Percentiles rank a stretch among this genome's conserved stretches.
Conservation (phyloP, 129 eudicot genomes). For the Helianthus tuberosus region DNA sequence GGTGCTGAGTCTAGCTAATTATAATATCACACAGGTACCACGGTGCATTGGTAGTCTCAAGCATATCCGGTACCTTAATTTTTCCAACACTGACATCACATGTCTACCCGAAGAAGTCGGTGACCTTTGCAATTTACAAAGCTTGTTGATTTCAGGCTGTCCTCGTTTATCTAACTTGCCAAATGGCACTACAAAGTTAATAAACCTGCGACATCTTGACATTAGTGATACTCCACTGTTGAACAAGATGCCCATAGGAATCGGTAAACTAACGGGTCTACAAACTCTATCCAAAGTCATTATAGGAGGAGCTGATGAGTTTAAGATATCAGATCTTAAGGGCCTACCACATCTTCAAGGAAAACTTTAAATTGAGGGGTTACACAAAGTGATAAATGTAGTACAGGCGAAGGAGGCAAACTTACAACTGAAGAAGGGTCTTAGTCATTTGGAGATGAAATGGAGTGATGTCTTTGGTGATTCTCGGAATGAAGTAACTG, state of each 20-base stretch:
- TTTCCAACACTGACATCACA: not conserved
- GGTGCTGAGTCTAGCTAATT: not conserved
- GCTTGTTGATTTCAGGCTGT: not conserved
- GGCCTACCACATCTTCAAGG: not conserved
- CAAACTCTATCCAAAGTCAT: slow-evolving; percentile 3
- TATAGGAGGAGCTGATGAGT: not conserved
- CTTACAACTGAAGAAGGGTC: not conserved
- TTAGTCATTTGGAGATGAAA: not conserved
- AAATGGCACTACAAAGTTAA: not conserved
- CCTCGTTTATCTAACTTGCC: not conserved
- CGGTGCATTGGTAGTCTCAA: not conserved
- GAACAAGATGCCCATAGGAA: not conserved
- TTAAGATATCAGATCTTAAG: not conserved
- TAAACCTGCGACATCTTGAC: slow-evolving; percentile 2
- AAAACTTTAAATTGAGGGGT: not conserved
- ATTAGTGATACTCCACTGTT: not conserved
- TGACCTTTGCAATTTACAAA: not conserved
- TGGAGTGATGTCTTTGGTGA: not conserved
- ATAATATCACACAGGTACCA: not conserved
- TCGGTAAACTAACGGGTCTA: not conserved
- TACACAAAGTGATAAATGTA: not conserved
- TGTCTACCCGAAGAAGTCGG: not conserved
- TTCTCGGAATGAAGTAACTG: not conserved
- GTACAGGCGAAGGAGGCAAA: not conserved
- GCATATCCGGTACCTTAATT: not conserved